phyloP scores from a whole-genome alignment of 768 basidiomycete genomes.

The Mycena metata region DNA sequence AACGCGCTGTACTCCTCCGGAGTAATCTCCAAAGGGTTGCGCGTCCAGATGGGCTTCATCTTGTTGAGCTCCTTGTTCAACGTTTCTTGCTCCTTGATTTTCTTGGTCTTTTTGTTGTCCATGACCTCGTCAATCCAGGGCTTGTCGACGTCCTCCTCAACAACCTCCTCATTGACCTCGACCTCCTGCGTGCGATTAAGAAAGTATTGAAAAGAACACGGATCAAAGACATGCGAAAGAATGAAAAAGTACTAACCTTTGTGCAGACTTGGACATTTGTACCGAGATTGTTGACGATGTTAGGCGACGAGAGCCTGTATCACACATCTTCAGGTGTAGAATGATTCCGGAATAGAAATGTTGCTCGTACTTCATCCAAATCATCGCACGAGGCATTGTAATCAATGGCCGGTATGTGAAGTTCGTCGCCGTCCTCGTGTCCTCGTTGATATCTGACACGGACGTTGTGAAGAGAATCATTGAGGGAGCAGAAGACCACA shows the following conservation, averaged over 20 bases:
- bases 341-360: no score
- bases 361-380: no score
- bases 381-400: no score
- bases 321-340: constrained; percentile 88
- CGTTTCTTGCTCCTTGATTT: constrained; percentile 88
- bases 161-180: constrained; percentile 98
- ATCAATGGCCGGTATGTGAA: no score
- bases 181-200: constrained; percentile 74
- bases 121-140: no score
- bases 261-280: constrained; percentile 96
- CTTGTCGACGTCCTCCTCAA: constrained; percentile 99
- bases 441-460: no score
- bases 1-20: constrained; percentile 94
- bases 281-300: constrained; percentile 99
- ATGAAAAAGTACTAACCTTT: no score
- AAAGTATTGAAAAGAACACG: constrained; percentile 16
- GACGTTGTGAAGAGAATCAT: no score
- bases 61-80: constrained; percentile 99
- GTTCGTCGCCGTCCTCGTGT: no score
- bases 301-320: constrained; percentile 98
- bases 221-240: no score
- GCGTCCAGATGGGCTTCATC: constrained; percentile 99
- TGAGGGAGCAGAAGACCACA: no score
- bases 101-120: constrained; percentile 96
- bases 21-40: constrained; percentile 95